phyloP scores from a whole-genome alignment of 495 filamentous ascomycete species.

The Lophiostoma macrostomum region DNA sequence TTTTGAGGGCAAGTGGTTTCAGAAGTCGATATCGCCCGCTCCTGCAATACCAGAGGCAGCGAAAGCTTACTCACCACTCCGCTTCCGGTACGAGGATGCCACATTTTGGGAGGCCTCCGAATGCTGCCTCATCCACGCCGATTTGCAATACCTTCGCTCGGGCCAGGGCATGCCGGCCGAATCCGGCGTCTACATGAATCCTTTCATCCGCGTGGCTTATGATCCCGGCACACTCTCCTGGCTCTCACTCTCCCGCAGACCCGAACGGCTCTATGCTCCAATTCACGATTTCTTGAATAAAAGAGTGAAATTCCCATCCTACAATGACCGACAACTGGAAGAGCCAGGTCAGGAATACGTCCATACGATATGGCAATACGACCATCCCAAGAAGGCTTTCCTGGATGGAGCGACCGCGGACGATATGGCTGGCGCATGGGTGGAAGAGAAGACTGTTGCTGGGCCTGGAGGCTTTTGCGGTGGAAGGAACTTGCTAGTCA shows the following conservation, averaged over 20 bases:
- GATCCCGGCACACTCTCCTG: slow-evolving; percentile 28
- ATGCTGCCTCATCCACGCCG: slow-evolving; percentile 57
- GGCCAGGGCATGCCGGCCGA: slow-evolving; percentile 17
- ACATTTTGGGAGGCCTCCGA: slow-evolving; percentile 74
- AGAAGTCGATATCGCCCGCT: slow-evolving; percentile 6
- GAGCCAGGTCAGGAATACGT: slow-evolving; percentile 23
- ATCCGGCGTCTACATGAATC: slow-evolving; percentile 41
- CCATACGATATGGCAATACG: slow-evolving; percentile 26
- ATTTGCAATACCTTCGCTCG: slow-evolving; percentile 26
- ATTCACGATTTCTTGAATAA: slow-evolving; percentile 34
- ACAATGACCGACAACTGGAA: slow-evolving; percentile 26
- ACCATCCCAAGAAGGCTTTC: slow-evolving; percentile 13
- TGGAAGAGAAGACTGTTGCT: slow-evolving; percentile 9
- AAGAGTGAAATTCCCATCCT: slow-evolving; percentile 17
- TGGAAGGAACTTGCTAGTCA: slow-evolving; percentile 21
- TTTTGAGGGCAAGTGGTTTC: slow-evolving; percentile 69
- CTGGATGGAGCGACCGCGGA: background rate
- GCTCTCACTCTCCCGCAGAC: slow-evolving; percentile 34
- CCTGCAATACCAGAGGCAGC: too few relatives aligned
- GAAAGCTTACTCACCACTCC: slow-evolving; percentile 51
- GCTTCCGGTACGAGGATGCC: slow-evolving; percentile 64
- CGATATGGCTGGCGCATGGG: slow-evolving; percentile 9
- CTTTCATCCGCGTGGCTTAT: slow-evolving; percentile 40
- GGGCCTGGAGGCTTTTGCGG: slow-evolving; percentile 30
- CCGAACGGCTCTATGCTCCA: slow-evolving; percentile 32